These are phyloP conservation scores for Malus hybrid DNA, from an alignment of 331 rosid genomes.

Conservation along the genomic window DNA sequence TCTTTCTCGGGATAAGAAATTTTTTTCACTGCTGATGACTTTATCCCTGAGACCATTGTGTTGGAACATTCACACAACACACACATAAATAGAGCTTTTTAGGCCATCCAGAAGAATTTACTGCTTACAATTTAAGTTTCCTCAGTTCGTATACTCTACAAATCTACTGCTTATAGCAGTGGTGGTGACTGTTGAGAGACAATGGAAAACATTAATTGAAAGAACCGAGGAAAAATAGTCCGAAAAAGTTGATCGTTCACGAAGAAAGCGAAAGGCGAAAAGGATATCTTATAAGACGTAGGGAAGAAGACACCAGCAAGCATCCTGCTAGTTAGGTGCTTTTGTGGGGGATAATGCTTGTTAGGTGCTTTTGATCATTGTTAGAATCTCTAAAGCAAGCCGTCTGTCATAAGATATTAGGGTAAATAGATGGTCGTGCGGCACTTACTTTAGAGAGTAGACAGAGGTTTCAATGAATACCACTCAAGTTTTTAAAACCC, in stretches of 20 bases:
- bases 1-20: too few relatives aligned
- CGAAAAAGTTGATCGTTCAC: background rate
- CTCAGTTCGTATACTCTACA: background rate
- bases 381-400: constrained; percentile 1
- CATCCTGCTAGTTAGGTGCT: background rate
- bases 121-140: background rate
- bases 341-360: too few relatives aligned
- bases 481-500: background rate
- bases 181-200: background rate
- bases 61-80: background rate
- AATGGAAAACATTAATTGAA: background rate
- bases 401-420: background rate
- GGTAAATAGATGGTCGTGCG: background rate
- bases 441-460: background rate
- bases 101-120: background rate
- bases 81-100: background rate
- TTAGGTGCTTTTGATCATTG: background rate
- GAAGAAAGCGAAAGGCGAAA: background rate
- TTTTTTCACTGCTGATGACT: too few relatives aligned
- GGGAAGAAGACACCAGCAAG: background rate
- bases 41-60: background rate
- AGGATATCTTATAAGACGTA: background rate
- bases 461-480: background rate
- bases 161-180: background rate
- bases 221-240: background rate